Evolutionary conservation across 768 basidiomycete genomes (phyloP).

Genomic region (Termitomyces sp.): DNA sequence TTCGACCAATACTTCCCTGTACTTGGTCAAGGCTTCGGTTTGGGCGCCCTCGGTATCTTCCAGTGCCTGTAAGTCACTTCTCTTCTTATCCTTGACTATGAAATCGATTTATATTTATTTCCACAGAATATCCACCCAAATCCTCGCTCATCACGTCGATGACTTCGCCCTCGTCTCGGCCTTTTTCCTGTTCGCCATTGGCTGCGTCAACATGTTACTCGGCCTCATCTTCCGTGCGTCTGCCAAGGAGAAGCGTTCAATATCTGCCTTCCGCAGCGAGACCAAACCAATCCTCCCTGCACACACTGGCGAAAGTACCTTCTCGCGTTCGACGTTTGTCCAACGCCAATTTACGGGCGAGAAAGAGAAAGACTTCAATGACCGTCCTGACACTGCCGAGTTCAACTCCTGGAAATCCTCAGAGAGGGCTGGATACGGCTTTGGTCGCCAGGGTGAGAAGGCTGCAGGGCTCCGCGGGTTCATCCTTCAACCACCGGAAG

Average conservation of each 20-base stretch:
- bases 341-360: conserved; percentile 24
- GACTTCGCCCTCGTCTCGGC: conserved; percentile 83
- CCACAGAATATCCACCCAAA: conserved; percentile 56
- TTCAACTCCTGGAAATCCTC: conserved; percentile 25
- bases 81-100: background rate
- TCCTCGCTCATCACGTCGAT: conserved; percentile 74
- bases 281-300: conserved; percentile 53
- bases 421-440: conserved; percentile 56
- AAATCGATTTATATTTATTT: background rate
- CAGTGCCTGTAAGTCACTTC: conserved; percentile 62
- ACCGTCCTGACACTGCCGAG: conserved; percentile 19
- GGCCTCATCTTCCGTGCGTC: conserved; percentile 74
- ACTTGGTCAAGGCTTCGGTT: conserved; percentile 79
- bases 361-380: conserved; percentile 12
- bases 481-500: conserved; percentile 50
- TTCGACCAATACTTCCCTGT: conserved; percentile 91
- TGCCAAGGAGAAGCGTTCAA: conserved; percentile 60
- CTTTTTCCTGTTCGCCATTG: conserved; percentile 80
- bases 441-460: conserved; percentile 80
- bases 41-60: conserved; percentile 85
- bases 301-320: conserved; percentile 28
- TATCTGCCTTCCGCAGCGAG: conserved; percentile 62
- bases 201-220: conserved; percentile 77
- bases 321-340: conserved; percentile 27
- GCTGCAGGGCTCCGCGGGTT: conserved; percentile 65